Evolutionary conservation across 2,329 filamentous ascomycete species (phyloP).

Genomic region (Colletotrichum kahawae): DNA sequence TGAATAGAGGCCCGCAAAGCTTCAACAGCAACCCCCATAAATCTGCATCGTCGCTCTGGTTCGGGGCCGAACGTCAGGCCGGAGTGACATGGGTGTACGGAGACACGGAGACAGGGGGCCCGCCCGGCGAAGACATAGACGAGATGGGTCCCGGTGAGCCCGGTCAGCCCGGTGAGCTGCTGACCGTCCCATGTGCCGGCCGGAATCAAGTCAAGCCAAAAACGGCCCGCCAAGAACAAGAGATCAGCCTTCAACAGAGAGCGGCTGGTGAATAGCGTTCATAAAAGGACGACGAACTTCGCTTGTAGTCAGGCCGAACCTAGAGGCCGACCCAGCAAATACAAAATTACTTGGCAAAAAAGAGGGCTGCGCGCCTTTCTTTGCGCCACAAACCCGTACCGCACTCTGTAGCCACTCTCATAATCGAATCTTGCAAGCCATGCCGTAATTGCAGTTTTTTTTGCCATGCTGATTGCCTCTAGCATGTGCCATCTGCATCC

Average conservation of each 20-base stretch:
- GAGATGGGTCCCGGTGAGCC: conserved; percentile 2
- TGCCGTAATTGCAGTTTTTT: neutral
- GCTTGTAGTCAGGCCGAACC: conserved; percentile 8
- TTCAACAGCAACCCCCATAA: conserved; percentile 21
- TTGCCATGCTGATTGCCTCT: neutral
- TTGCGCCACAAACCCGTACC: neutral
- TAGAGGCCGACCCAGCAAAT: conserved; percentile 1
- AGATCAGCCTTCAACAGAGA: conserved; percentile 23
- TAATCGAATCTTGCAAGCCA: neutral
- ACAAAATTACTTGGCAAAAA: neutral
- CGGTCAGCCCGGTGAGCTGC: conserved; percentile 9
- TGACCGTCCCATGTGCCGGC: neutral
- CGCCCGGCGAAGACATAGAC: neutral
- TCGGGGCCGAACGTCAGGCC: conserved; percentile 16
- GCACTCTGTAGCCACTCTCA: neutral
- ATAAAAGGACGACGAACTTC: neutral
- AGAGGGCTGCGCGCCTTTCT: neutral
- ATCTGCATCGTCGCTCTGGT: neutral
- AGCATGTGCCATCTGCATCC: neutral
- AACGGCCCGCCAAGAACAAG: conserved; percentile 13
- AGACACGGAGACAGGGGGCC: neutral
- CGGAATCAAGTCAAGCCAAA: conserved; percentile 4
- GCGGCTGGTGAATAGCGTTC: conserved; percentile 7
- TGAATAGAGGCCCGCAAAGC: conserved; percentile 7
- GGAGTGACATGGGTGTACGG: conserved; percentile 14